A percentile compares a stretch with the other conserved stretches of the same genome.
These are phyloP conservation scores for Colletotrichum sp. DNA, from an alignment of 2,329 filamentous ascomycete species.

Conservation along the genomic window DNA sequence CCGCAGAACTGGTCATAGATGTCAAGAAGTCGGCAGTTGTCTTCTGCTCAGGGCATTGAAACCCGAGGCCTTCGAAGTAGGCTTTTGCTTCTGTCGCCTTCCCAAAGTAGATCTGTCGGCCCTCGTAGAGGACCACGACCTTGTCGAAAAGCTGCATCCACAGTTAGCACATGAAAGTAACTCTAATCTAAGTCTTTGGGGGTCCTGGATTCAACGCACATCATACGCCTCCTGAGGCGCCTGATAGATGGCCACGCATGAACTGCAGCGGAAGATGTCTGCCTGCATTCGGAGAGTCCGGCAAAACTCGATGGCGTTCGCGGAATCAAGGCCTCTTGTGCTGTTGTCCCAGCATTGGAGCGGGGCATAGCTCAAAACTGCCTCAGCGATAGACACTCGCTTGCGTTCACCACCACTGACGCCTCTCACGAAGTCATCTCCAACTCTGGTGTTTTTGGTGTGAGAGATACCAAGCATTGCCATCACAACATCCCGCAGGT, in stretches of 20 bases:
- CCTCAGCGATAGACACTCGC: slow-evolving; percentile 42
- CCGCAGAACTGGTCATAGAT: slow-evolving; percentile 46
- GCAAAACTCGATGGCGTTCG: slow-evolving; percentile 22
- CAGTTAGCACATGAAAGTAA: neutral
- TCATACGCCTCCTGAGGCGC: slow-evolving; percentile 64
- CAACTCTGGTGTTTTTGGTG: slow-evolving; percentile 57
- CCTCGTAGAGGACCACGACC: slow-evolving; percentile 69
- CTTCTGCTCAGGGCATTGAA: slow-evolving; percentile 57
- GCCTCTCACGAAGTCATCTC: slow-evolving; percentile 59
- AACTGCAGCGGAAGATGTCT: slow-evolving; percentile 27
- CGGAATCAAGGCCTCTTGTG: slow-evolving; percentile 48
- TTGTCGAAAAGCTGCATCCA: slow-evolving; percentile 62
- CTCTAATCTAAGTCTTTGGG: accelerated
- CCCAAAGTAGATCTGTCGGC: slow-evolving; percentile 72
- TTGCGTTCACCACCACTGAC: slow-evolving; percentile 59
- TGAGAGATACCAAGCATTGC: slow-evolving; percentile 60
- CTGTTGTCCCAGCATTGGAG: slow-evolving; percentile 46
- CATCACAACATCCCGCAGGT: slow-evolving; percentile 58
- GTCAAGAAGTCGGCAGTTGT: slow-evolving; percentile 80
- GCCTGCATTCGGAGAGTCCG: slow-evolving; percentile 29
- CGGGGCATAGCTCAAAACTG: slow-evolving; percentile 30
- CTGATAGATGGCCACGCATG: slow-evolving; percentile 57
- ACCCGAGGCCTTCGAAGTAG: slow-evolving; percentile 73
- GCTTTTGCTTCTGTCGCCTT: slow-evolving; percentile 60
- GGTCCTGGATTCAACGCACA: slow-evolving; percentile 20